Conservation (phyloP, 2,329 filamentous ascomycete species). For the Emydomyces testavorans region DNA sequence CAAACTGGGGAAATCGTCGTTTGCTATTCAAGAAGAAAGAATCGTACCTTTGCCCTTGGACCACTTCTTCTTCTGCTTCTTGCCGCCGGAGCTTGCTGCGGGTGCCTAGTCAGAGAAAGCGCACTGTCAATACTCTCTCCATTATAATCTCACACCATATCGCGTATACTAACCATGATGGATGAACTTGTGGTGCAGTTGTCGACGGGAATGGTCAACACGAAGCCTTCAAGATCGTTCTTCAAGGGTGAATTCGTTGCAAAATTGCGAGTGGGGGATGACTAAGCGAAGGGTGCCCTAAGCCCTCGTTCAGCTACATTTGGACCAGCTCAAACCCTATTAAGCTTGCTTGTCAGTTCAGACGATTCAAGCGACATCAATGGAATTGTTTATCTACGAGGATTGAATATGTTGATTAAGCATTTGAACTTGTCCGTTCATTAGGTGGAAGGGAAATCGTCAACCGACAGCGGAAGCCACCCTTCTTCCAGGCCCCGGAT, state of each 20-base stretch:
- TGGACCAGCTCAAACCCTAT: constrained; percentile 12
- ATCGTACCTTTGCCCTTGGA: constrained; percentile 46
- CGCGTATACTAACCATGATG: constrained; percentile 29
- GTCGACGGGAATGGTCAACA: constrained; percentile 25
- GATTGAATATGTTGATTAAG: neutral
- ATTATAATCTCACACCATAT: neutral
- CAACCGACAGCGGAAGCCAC: constrained; percentile 9
- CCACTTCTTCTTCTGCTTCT: constrained; percentile 49
- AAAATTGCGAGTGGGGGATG: constrained; percentile 31
- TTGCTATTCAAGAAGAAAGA: neutral
- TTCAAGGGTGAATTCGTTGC: constrained; percentile 16
- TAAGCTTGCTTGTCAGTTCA: neutral
- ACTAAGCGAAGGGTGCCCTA: constrained; percentile 27
- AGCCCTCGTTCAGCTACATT: constrained; percentile 24
- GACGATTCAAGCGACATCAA: no score
- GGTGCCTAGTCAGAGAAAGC: constrained; percentile 28
- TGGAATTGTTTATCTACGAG: neutral
- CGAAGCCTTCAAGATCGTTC: constrained; percentile 12
- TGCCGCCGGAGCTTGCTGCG: constrained; percentile 38
- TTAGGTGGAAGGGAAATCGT: neutral
- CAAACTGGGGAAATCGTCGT: neutral
- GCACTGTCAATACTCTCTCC: neutral
- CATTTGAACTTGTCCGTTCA: neutral
- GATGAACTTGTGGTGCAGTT: constrained; percentile 26
- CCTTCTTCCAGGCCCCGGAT: constrained; percentile 10